Conservation (phyloP, 306 rosid genomes). For the Fragaria iinumae region DNA sequence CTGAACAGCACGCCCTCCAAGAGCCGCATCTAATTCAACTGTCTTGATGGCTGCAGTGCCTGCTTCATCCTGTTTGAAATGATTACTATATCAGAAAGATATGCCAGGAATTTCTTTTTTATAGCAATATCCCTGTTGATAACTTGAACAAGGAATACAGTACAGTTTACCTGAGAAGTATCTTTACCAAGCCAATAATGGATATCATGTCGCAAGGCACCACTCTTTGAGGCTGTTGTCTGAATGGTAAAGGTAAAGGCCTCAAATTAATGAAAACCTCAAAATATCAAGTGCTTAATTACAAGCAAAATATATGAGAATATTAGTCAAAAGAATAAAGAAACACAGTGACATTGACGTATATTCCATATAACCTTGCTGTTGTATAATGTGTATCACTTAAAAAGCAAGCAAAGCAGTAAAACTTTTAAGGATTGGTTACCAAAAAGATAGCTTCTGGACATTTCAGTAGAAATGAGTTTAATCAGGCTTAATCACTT, state of each 20-base stretch:
- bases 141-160: slow-evolving; percentile 14
- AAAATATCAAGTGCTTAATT: neutral
- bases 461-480: neutral
- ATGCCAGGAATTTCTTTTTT: neutral
- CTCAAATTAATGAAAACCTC: neutral
- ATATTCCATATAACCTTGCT: neutral
- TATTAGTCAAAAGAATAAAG: slow-evolving; percentile 1
- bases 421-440: neutral
- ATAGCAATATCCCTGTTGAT: neutral
- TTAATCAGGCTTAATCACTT: slow-evolving; percentile 27
- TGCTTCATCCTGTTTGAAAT: slow-evolving; percentile 81
- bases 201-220: slow-evolving; percentile 82
- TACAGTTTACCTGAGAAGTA: slow-evolving; percentile 67
- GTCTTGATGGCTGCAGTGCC: slow-evolving; percentile 96
- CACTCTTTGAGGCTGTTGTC: slow-evolving; percentile 85
- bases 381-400: neutral
- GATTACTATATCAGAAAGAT: slow-evolving; percentile 21
- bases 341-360: slow-evolving; percentile 1
- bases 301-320: neutral
- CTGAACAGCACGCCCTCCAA: slow-evolving; percentile 99
- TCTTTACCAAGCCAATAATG: slow-evolving; percentile 98
- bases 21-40: slow-evolving; percentile 92
- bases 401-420: neutral
- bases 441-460: slow-evolving; percentile 5
- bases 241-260: slow-evolving; percentile 30